Evolutionary conservation across 1,139 yeast species (phyloP), one percentile per base, ranked within the genome.

Genomic region (Hyphopichia fennica): DNA sequence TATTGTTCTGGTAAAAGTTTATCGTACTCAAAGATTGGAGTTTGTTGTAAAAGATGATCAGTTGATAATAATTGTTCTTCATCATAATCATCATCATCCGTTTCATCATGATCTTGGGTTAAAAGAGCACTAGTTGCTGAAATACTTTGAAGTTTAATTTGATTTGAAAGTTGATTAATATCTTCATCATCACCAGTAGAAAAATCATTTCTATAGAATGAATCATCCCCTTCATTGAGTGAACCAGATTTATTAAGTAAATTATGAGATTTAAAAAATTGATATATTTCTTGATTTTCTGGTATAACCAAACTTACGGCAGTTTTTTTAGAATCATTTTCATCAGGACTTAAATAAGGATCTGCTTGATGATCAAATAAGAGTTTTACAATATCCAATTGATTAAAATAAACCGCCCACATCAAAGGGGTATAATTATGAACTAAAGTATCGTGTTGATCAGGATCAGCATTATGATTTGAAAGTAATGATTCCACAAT

Each of bases 121-220:
- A 69, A 70, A 1, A 40, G 50, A 6, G 49, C 49, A 35, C 50
- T 45, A 18, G 52, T 38, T 9, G 53, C 59, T 0, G 67, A 54
- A 17, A 82, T 75, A 2, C 81, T 68, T 51, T 81, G 83, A 39
- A 82, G 53, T 45, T 72, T 73, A 40, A 84, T 69, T 48, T 74
- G 72, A 41, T 57, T 52, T 5, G 67, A 46, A 28, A 72, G 54
- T 43, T 78, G 77, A 42, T 75, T 75, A 3, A 72, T 61, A 38
- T 62, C 67, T 8, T 54, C 61, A 27, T 69, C 71, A 17, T 63
- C 67, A 1, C 43, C 38, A 41, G 45, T 44, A 31, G 56, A 52
- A 41, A 55, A 62, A 4, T 53, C 39, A 18, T 47, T 45, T 3
- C 49, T 38, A 2, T 50, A 49, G 46, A 47, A 62, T 13, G 15